Conservation (phyloP, 306 rosid species). For the Adenanthera pavonina region DNA sequence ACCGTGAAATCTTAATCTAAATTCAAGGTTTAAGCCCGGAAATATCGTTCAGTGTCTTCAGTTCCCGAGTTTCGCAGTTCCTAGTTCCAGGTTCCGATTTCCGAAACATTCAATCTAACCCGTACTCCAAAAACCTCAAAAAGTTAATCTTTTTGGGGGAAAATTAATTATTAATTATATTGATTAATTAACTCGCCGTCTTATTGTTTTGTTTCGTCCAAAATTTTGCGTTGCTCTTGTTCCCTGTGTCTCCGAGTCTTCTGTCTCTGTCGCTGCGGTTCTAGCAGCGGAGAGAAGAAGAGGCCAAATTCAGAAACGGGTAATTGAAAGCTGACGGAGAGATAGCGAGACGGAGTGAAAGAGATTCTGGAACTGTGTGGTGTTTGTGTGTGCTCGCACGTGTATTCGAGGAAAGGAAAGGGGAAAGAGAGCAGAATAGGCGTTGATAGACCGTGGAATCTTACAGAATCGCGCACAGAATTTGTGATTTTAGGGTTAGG, state of each 20-base stretch:
- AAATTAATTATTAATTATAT: neutral
- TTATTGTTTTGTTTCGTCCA: neutral
- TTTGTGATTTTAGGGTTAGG: constrained; percentile 41
- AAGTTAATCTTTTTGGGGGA: neutral
- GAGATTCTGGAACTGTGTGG: constrained; percentile 17
- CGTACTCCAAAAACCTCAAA: neutral
- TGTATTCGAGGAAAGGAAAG: constrained; percentile 26
- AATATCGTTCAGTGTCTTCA: neutral
- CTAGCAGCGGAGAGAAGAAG: constrained; percentile 34
- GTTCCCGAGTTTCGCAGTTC: neutral
- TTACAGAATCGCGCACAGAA: constrained; percentile 50
- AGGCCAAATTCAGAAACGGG: constrained; percentile 32
- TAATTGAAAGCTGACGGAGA: neutral
- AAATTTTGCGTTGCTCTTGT: neutral
- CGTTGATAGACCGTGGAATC: constrained; percentile 66
- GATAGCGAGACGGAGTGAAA: neutral
- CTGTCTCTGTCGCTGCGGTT: constrained; percentile 12
- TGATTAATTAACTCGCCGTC: neutral
- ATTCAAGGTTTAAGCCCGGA: no score
- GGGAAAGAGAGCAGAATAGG: constrained; percentile 46
- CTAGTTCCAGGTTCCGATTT: neutral
- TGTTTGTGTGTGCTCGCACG: constrained; percentile 4
- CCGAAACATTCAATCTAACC: neutral
- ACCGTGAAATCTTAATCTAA: neutral
- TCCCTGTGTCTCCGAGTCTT: neutral